Evolutionary conservation across 768 basidiomycete genomes (phyloP).

Genomic region (Russula ochroleuca): DNA sequence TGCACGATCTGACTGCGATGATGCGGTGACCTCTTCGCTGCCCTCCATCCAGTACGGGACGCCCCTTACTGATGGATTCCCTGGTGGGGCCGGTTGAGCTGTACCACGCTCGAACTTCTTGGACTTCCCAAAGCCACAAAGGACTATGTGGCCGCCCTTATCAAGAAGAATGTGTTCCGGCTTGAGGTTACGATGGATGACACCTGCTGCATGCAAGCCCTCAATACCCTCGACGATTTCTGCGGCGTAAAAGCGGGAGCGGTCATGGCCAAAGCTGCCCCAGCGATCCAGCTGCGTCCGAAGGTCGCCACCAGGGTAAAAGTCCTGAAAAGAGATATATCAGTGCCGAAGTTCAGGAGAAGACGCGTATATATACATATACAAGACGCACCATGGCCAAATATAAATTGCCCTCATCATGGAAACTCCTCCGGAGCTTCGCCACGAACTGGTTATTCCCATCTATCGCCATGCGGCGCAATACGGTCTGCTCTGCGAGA

Average conservation of each 20-base stretch:
- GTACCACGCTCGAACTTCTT: slow-evolving; percentile 75
- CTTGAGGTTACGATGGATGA: slow-evolving; percentile 97
- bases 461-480: slow-evolving; percentile 89
- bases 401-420: slow-evolving; percentile 95
- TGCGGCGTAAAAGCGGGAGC: slow-evolving; percentile 96
- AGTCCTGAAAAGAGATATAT: slow-evolving; percentile 53
- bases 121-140: slow-evolving; percentile 94
- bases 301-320: slow-evolving; percentile 93
- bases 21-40: slow-evolving; percentile 49
- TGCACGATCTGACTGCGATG: slow-evolving; percentile 51
- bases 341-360: not conserved
- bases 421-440: slow-evolving; percentile 95
- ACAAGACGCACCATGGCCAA: slow-evolving; percentile 77
- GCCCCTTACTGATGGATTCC: slow-evolving; percentile 46
- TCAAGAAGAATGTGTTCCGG: slow-evolving; percentile 96
- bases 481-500: slow-evolving; percentile 90
- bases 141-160: slow-evolving; percentile 89
- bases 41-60: slow-evolving; percentile 77
- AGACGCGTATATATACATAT: slow-evolving; percentile 11
- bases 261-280: slow-evolving; percentile 87
- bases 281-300: slow-evolving; percentile 96
- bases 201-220: slow-evolving; percentile 87
- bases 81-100: slow-evolving; percentile 35
- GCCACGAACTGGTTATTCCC: slow-evolving; percentile 91
- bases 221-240: slow-evolving; percentile 97